Conservation (phyloP, 2,329 filamentous ascomycete species). For the Geosmithia flava region DNA sequence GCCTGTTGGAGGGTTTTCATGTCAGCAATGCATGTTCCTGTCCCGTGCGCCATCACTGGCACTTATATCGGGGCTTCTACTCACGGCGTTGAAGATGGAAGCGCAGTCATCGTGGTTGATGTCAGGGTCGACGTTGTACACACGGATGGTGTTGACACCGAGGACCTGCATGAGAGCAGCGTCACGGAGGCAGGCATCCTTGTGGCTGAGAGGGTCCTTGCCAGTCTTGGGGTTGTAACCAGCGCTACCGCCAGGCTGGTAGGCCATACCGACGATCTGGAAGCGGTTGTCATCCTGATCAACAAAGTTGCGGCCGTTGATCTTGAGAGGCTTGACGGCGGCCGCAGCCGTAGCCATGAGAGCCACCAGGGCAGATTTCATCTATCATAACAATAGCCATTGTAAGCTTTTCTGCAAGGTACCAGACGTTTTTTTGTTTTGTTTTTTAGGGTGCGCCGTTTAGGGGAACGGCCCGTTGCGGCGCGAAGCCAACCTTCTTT, state of each 20-base stretch:
- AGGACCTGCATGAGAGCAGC: constrained; percentile 53
- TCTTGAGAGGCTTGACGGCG: constrained; percentile 44
- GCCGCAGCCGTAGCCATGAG: constrained; percentile 38
- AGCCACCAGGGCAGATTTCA: constrained; percentile 30
- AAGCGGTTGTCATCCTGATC: constrained; percentile 48
- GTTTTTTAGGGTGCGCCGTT: too few relatives aligned
- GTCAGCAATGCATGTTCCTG: neutral
- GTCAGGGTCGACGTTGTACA: constrained; percentile 56
- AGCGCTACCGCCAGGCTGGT: constrained; percentile 55
- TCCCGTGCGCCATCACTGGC: neutral
- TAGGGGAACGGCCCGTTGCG: too few relatives aligned
- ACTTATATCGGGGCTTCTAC: constrained; percentile 5
- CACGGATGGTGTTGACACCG: constrained; percentile 54
- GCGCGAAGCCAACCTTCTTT: too few relatives aligned
- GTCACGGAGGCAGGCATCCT: constrained; percentile 47
- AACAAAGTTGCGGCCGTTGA: constrained; percentile 46
- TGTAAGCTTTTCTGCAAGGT: neutral
- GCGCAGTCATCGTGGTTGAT: constrained; percentile 56
- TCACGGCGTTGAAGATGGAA: constrained; percentile 51
- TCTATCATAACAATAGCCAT: neutral
- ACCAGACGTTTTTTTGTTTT: neutral
- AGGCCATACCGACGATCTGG: constrained; percentile 56
- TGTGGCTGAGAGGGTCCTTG: constrained; percentile 48
- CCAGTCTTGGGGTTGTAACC: constrained; percentile 43
- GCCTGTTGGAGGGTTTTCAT: constrained; percentile 20